phyloP scores from a whole-genome alignment of 345 rosid species.

The Clausena lansium region DNA sequence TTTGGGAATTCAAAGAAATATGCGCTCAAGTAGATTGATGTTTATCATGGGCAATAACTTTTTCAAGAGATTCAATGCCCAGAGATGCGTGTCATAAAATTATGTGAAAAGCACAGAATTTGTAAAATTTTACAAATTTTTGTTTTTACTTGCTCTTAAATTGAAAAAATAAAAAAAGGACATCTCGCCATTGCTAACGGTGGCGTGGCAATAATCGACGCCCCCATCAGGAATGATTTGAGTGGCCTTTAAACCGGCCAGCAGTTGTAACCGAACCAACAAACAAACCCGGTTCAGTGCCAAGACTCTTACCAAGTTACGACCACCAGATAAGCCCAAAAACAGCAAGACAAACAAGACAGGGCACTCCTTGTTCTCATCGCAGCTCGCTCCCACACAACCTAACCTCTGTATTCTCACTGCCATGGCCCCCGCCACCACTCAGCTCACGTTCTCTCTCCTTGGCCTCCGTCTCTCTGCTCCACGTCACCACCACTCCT shows the following conservation, averaged over 20 bases:
- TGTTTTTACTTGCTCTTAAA: too few species aligned
- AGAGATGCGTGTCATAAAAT: too few species aligned
- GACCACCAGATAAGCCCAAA: constrained; percentile 25
- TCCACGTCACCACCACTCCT: constrained; percentile 17
- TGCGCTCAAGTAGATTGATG: too few species aligned
- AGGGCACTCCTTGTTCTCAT: neutral
- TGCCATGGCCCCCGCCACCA: constrained; percentile 28
- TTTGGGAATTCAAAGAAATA: too few species aligned
- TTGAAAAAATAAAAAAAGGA: too few species aligned
- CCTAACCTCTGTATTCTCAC: neutral
- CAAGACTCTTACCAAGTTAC: neutral
- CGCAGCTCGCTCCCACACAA: neutral
- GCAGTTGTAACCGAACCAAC: neutral
- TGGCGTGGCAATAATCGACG: neutral
- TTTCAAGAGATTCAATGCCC: too few species aligned
- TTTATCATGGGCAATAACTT: too few species aligned
- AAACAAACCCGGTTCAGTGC: constrained; percentile 9
- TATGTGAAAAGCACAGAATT: too few species aligned
- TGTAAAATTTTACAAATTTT: too few species aligned
- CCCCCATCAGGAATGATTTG: neutral
- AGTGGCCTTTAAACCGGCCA: constrained; percentile 5
- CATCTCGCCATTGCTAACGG: too few species aligned
- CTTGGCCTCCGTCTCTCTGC: constrained; percentile 21
- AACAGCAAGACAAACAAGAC: neutral
- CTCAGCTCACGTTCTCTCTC: constrained; percentile 27